phyloP scores from a whole-genome alignment of 345 rosid genomes.

The Lepidium sativum region DNA sequence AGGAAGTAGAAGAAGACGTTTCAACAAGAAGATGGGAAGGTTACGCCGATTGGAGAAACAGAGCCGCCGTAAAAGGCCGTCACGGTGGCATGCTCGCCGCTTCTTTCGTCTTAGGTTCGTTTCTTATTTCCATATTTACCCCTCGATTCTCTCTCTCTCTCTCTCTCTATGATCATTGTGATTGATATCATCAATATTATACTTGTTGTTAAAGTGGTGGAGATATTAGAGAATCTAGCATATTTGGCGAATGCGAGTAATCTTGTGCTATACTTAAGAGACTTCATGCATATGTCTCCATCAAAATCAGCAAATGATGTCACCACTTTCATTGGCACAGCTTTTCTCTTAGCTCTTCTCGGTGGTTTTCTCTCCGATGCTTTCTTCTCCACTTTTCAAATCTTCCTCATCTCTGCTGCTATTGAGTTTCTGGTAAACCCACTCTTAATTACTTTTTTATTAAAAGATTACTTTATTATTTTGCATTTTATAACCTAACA shows the following conservation, averaged over 20 bases:
- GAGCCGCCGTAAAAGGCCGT: slow-evolving; percentile 47
- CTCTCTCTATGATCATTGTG: slow-evolving; percentile 20
- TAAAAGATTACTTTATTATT: background rate
- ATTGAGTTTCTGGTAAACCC: slow-evolving; percentile 54
- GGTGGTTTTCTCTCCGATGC: slow-evolving; percentile 83
- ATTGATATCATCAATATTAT: too few relatives aligned
- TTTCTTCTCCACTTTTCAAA: slow-evolving; percentile 48
- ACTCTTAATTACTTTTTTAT: background rate
- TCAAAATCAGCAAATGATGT: slow-evolving; percentile 62
- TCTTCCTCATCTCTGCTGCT: slow-evolving; percentile 58
- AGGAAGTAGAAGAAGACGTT: slow-evolving; percentile 44
- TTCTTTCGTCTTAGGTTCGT: slow-evolving; percentile 54
- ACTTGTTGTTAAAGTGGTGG: too few relatives aligned
- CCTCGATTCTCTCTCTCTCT: too few relatives aligned
- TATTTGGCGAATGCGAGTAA: slow-evolving; percentile 80
- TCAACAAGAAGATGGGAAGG: slow-evolving; percentile 53
- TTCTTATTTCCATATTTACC: background rate
- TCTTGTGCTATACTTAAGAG: slow-evolving; percentile 49
- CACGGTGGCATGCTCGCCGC: slow-evolving; percentile 81
- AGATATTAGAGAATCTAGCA: slow-evolving; percentile 85
- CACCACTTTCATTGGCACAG: slow-evolving; percentile 84
- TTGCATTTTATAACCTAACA: background rate
- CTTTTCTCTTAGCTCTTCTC: slow-evolving; percentile 71
- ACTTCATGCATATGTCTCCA: slow-evolving; percentile 65
- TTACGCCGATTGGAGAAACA: slow-evolving; percentile 67